These are phyloP conservation scores for Scedosporium dehoogii DNA, from an alignment of 2,329 filamentous ascomycete species.

Conservation along the genomic window DNA sequence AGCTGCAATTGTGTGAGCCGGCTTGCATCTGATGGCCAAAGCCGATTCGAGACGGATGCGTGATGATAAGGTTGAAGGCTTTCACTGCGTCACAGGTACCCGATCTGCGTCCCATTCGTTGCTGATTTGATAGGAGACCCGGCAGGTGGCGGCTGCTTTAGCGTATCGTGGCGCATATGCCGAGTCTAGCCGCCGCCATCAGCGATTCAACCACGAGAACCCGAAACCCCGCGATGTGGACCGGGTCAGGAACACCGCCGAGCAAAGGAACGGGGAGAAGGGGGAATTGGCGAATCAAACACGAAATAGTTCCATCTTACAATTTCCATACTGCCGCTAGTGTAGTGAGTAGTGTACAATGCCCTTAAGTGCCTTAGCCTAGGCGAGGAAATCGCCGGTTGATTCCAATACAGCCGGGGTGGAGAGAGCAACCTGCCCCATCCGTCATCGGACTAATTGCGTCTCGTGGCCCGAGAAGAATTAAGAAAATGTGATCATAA, in stretches of 20 bases:
- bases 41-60: neutral
- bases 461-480: neutral
- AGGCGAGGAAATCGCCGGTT: neutral
- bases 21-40: neutral
- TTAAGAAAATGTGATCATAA: too few species aligned
- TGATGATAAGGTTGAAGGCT: conserved; percentile 6
- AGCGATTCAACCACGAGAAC: neutral
- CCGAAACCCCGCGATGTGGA: too few species aligned
- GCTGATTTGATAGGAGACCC: neutral
- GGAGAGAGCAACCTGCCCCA: neutral
- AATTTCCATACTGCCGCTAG: neutral
- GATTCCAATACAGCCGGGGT: neutral
- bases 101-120: neutral
- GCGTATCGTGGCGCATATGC: conserved; percentile 1
- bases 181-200: conserved; percentile 4
- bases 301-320: neutral
- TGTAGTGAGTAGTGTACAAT: neutral
- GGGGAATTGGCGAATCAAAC: neutral
- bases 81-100: neutral
- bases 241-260: too few species aligned
- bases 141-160: neutral
- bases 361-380: neutral
- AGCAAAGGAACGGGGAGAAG: too few species aligned
- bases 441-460: neutral
- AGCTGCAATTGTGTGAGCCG: neutral